Evolutionary conservation across 345 rosid species (phyloP), one percentile per base, ranked within the genome.

Genomic region (Euphorbia peplus): DNA sequence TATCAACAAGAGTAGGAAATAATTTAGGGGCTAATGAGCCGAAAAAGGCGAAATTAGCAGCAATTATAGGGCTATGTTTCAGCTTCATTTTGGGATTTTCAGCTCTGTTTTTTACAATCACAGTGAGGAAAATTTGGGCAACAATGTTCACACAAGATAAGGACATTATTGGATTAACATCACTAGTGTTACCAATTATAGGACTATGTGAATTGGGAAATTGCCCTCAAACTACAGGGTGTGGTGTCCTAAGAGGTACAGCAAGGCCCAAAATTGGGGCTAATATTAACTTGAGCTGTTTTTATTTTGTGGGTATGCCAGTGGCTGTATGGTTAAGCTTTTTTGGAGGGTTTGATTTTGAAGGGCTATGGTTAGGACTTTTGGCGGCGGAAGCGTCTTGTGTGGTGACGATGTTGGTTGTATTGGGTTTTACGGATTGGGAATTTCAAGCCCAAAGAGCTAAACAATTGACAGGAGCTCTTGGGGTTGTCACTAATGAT

Each of bases 151-250:
- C 98, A 1, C 24, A 53, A 28, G 95, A 90, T 70, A 46, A 65
- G 4, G 91, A 90, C 71, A 88, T 92, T 32, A 50, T 88, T 29
- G 80, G 81, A 51, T 75, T 88, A 67, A 90, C 96, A 14, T 81
- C 92, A 0, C 77, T 74, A 78, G 90, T 84, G 57, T 73, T 92
- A 81, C 96, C 95, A 9, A 88, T 92, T 51, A 83, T 90, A 12
- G 98, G 96, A 54, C 78, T 90, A 1, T 92, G 98, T 63, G 98
- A 92, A 74, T 85, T 92, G 14, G 98, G 98, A 15, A 92, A 90
- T 68, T 92, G 98, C 69, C 95, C 98, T 3, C 96, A 92, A 68
- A 92, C 98, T 5, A 86, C 92, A 14, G 81, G 86, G 0, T 92
- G 98, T 54, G 98, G 98, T 1, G 95, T 90, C 3, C 54, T 92